These are phyloP conservation scores for Aureobasidium melanogenum DNA, from an alignment of 2,329 filamentous ascomycete species.

Conservation along the genomic window DNA sequence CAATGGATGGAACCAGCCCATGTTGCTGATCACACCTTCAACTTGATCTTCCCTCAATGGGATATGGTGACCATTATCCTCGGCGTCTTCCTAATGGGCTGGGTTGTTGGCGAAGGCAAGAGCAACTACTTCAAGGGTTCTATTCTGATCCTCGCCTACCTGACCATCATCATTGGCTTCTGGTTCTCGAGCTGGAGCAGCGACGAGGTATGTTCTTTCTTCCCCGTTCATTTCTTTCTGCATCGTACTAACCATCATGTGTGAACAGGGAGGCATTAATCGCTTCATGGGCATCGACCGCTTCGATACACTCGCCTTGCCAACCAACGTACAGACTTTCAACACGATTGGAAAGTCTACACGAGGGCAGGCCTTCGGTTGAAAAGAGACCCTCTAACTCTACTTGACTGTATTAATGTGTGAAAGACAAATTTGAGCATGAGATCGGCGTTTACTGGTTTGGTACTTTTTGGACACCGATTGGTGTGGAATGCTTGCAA, in stretches of 20 bases:
- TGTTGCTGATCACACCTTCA: conserved; percentile 58
- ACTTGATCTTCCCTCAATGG: conserved; percentile 94
- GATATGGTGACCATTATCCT: conserved; percentile 97
- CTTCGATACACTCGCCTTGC: conserved; percentile 36
- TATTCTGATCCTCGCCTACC: conserved; percentile 83
- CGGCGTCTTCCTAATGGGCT: conserved; percentile 90
- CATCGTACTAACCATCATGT: not conserved
- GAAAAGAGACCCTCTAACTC: not conserved
- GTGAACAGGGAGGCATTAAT: conserved; percentile 11
- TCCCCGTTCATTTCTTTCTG: not conserved
- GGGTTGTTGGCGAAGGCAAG: conserved; percentile 97
- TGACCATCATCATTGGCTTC: conserved; percentile 87
- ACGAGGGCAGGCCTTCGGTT: not conserved
- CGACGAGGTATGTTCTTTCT: conserved; percentile 31
- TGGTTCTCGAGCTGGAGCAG: conserved; percentile 67
- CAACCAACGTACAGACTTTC: conserved; percentile 27
- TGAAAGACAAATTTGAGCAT: not conserved
- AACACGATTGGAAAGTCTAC: conserved; percentile 29
- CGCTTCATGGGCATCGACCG: conserved; percentile 35
- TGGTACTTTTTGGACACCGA: not conserved
- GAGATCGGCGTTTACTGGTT: not conserved
- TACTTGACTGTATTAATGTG: not conserved
- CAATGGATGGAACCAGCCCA: conserved; percentile 45
- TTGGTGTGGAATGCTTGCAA: not conserved
- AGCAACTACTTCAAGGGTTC: conserved; percentile 99